A percentile compares a stretch with the other conserved stretches of the same genome.
Conservation (phyloP, 2,329 filamentous ascomycete genomes). For the Exophiala sideris region DNA sequence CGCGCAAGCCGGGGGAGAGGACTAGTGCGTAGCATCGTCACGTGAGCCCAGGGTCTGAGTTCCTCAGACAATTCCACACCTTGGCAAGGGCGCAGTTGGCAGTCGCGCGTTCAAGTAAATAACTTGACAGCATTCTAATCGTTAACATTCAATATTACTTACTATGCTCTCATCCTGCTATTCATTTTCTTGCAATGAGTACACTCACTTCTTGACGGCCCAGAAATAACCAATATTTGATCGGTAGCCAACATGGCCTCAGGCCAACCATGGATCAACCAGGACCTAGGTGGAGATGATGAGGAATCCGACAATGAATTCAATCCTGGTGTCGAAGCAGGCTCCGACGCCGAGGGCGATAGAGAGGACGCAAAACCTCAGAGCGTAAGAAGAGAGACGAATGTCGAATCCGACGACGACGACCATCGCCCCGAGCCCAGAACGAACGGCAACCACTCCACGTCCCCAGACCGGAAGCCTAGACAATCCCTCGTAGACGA, state of each 20-base stretch:
- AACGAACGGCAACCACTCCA: conserved; percentile 14
- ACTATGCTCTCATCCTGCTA: neutral
- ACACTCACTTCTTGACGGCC: neutral
- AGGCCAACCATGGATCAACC: conserved; percentile 44
- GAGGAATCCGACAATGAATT: conserved; percentile 80
- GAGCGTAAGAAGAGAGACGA: conserved; percentile 19
- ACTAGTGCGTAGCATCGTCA: no score
- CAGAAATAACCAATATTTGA: neutral
- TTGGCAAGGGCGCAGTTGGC: conserved; percentile 4
- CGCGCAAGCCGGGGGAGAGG: no score
- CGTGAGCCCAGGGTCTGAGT: no score
- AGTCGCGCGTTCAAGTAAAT: neutral
- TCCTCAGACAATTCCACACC: no score
- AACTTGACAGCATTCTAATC: neutral
- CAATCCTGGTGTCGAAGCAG: conserved; percentile 72
- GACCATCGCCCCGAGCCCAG: conserved; percentile 7
- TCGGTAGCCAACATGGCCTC: conserved; percentile 27
- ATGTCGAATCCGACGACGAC: conserved; percentile 25
- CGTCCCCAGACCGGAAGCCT: conserved; percentile 13
- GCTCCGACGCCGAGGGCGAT: conserved; percentile 67
- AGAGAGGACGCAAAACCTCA: conserved; percentile 29
- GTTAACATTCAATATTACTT: neutral
- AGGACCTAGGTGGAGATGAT: conserved; percentile 48
- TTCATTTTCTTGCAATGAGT: neutral
- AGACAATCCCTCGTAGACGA: conserved; percentile 41